Conservation (phyloP, 768 basidiomycete genomes). For the Calvatia gigantea region DNA sequence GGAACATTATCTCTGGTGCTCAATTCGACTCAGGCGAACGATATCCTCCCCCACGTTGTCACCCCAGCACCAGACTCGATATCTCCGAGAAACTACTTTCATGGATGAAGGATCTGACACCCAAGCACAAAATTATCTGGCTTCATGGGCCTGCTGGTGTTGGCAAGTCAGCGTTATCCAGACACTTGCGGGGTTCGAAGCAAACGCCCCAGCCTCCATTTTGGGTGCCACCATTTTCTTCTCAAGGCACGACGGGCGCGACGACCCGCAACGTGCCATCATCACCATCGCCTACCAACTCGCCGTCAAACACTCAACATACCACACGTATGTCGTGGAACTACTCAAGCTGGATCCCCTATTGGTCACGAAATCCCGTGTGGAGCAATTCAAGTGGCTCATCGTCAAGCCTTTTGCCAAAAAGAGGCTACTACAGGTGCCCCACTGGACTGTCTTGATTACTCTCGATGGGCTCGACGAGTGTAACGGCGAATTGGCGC, state of each 20-base stretch:
- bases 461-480: slow-evolving; percentile 26
- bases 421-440: not conserved
- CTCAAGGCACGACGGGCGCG: slow-evolving; percentile 8
- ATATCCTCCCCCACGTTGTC: not conserved
- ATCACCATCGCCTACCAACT: slow-evolving; percentile 22
- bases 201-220: not conserved
- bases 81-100: not conserved
- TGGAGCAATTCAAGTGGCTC: slow-evolving; percentile 14
- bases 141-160: slow-evolving; percentile 1
- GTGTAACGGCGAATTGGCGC: slow-evolving; percentile 15
- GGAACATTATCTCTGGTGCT: not conserved
- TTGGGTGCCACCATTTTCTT: slow-evolving; percentile 20
- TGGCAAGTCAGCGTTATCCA: slow-evolving; percentile 11
- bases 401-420: slow-evolving; percentile 13
- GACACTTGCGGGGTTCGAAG: not conserved
- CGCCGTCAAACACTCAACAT: slow-evolving; percentile 3
- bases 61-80: not conserved
- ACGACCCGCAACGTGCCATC: slow-evolving; percentile 12
- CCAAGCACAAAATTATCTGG: not conserved
- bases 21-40: slow-evolving; percentile 5
- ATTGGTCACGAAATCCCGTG: slow-evolving; percentile 8
- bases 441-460: slow-evolving; percentile 6
- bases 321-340: slow-evolving; percentile 4
- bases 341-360: slow-evolving; percentile 6
- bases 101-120: not conserved